Conservation (phyloP, 2,329 filamentous ascomycete genomes). For the Harringtonia lauricola region DNA sequence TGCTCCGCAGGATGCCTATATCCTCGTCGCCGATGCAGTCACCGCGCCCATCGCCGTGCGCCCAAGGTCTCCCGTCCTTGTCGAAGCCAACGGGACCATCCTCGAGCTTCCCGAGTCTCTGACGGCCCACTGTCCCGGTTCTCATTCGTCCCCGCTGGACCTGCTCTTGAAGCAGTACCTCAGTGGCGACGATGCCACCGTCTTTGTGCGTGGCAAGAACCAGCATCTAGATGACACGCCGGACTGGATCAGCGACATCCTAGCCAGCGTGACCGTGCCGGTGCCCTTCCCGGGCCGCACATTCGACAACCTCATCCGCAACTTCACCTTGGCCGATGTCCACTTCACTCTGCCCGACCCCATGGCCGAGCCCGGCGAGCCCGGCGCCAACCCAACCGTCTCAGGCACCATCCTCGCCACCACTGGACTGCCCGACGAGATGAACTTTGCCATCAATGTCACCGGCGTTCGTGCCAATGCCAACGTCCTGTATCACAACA, state of each 20-base stretch:
- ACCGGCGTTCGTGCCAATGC: slow-evolving; percentile 64
- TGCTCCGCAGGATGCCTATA: slow-evolving; percentile 55
- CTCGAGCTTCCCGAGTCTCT: slow-evolving; percentile 63
- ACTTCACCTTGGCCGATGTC: slow-evolving; percentile 77
- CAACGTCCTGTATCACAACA: slow-evolving; percentile 66
- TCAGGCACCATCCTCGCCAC: slow-evolving; percentile 75
- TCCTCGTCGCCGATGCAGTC: slow-evolving; percentile 65
- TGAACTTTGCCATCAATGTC: slow-evolving; percentile 78
- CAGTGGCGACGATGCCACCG: slow-evolving; percentile 62
- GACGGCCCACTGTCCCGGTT: slow-evolving; percentile 62
- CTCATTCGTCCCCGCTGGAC: slow-evolving; percentile 74
- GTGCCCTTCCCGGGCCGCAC: slow-evolving; percentile 73
- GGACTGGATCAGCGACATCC: slow-evolving; percentile 68
- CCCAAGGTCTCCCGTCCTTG: slow-evolving; percentile 54
- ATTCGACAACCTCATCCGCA: slow-evolving; percentile 73
- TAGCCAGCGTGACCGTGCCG: slow-evolving; percentile 73
- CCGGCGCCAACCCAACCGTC: slow-evolving; percentile 64
- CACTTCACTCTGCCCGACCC: slow-evolving; percentile 79
- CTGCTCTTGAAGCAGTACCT: slow-evolving; percentile 71
- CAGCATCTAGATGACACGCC: slow-evolving; percentile 58
- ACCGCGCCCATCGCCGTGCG: slow-evolving; percentile 57
- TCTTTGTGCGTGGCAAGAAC: slow-evolving; percentile 74
- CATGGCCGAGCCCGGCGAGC: slow-evolving; percentile 62
- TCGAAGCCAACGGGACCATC: slow-evolving; percentile 63
- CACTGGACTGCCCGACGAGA: slow-evolving; percentile 68